Evolutionary conservation across 768 basidiomycete genomes (phyloP).

Genomic region (Lactifluus subvellereus): DNA sequence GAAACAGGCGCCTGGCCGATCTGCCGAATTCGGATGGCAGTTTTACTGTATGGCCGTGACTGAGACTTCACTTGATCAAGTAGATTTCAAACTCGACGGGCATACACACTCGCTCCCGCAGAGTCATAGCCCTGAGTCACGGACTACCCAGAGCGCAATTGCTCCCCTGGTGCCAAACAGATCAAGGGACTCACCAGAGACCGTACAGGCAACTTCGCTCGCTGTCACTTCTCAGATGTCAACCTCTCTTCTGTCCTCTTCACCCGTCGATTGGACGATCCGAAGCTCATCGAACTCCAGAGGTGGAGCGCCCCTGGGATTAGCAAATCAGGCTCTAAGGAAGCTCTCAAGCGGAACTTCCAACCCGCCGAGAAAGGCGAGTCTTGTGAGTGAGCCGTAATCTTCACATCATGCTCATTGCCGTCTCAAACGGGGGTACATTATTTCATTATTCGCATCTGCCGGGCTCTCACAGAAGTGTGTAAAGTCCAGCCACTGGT

Average conservation of each 20-base stretch:
- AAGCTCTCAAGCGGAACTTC: constrained; percentile 81
- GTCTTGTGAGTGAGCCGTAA: constrained; percentile 58
- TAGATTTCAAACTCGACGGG: background rate
- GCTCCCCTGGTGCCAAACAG: constrained; percentile 31
- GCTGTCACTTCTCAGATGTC: constrained; percentile 74
- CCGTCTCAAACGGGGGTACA: constrained; percentile 30
- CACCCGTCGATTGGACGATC: constrained; percentile 60
- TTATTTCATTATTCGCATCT: background rate
- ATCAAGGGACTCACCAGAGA: constrained; percentile 49
- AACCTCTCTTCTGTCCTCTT: constrained; percentile 59
- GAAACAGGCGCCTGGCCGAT: no score
- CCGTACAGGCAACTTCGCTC: constrained; percentile 55
- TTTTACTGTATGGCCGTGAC: constrained; percentile 28
- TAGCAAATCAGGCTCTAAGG: constrained; percentile 80
- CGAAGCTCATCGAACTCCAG: constrained; percentile 64
- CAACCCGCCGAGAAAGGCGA: constrained; percentile 85
- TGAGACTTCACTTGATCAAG: background rate
- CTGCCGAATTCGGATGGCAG: no score
- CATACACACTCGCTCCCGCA: background rate
- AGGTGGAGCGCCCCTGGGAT: constrained; percentile 90
- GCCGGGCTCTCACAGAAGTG: background rate
- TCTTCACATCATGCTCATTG: constrained; percentile 1
- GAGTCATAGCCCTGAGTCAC: background rate
- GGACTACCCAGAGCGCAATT: constrained; percentile 26
- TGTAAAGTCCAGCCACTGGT: constrained; percentile 91